Evolutionary conservation across 2,329 filamentous ascomycete genomes (phyloP), one percentile per base, ranked within the genome.

Genomic region (Clonostachys solani): DNA sequence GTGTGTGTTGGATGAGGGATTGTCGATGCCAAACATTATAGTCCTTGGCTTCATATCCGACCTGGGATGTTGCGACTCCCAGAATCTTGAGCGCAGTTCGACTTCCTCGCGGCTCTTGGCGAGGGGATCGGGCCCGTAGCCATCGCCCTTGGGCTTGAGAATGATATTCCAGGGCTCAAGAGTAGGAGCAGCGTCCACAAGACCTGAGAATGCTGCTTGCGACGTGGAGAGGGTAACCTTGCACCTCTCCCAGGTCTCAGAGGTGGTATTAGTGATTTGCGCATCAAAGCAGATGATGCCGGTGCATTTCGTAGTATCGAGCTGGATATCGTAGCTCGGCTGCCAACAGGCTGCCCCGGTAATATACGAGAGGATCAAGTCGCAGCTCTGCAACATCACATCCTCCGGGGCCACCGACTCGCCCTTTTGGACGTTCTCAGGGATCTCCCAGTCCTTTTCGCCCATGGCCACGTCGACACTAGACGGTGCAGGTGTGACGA

Each of bases 201-300:
- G 64, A 2, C 76, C 75, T 2, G 76, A 71, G 46, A 80, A 82
- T 6, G 72, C 73, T 5, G 81, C 77, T 54, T 85, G 79, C 1
- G 81, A 84, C 0, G 81, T 86, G 4, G 83, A 86, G 6, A 87
- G 72, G 0, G 73, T 74, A 35, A 87, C 64, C 51, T 75, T 78
- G 59, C 79, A 77, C 61, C 79, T 75, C 29, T 67, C 68, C 83
- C 83, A 87, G 1, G 75, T 79, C 64, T 87, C 83, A 0, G 78
- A 81, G 0, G 81, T 84, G 44, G 67, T 67, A 62, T 87, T 87
- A 47, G 71, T 75, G 45, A 86, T 74, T 52, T 78, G 74, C 2
- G 83, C 82, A 47, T 84, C 78, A 58, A 86, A 87, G 55, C 74
- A 75, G 13, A 86, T 68, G 5, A 65, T 64, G 2, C 72, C 81